Evolutionary conservation across 139 green algal species (phyloP).

Genomic region (Chlorella ohadii): DNA sequence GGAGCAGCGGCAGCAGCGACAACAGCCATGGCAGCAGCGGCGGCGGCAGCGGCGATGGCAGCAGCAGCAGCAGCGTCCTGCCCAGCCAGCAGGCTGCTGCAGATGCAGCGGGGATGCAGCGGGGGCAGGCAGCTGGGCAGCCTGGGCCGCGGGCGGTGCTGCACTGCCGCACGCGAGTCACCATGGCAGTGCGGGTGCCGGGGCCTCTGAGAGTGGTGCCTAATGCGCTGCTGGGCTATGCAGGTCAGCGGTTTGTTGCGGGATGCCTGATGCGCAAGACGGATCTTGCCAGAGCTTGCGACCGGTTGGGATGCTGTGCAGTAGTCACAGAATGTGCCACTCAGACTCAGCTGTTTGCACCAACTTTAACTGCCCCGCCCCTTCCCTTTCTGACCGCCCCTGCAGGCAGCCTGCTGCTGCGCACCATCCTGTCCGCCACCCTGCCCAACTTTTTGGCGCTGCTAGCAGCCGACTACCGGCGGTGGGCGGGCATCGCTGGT

Average conservation of each 20-base stretch:
- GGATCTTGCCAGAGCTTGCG: no score
- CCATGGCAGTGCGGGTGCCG: conserved; percentile 41
- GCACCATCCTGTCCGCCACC: conserved; percentile 19
- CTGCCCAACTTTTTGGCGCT: conserved; percentile 48
- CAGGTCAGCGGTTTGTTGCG: conserved; percentile 5
- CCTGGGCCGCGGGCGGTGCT: neutral
- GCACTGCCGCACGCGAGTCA: conserved; percentile 38
- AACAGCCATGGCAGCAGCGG: conserved; percentile 8
- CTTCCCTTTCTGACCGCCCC: neutral
- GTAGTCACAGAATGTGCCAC: no score
- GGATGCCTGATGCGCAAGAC: no score
- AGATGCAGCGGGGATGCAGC: conserved; percentile 1
- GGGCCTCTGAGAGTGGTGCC: conserved; percentile 33
- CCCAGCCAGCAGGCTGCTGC: neutral
- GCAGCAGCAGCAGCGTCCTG: neutral
- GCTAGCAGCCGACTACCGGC: conserved; percentile 38
- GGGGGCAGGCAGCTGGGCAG: neutral
- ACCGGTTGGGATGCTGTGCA: no score
- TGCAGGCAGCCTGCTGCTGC: conserved; percentile 35
- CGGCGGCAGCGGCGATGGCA: conserved; percentile 27
- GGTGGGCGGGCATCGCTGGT: conserved; percentile 24
- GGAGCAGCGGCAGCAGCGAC: neutral
- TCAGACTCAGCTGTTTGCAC: no score
- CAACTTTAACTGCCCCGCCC: neutral
- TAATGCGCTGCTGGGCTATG: conserved; percentile 44